Conservation (phyloP, 306 rosid species). For the Quillaja saponaria region DNA sequence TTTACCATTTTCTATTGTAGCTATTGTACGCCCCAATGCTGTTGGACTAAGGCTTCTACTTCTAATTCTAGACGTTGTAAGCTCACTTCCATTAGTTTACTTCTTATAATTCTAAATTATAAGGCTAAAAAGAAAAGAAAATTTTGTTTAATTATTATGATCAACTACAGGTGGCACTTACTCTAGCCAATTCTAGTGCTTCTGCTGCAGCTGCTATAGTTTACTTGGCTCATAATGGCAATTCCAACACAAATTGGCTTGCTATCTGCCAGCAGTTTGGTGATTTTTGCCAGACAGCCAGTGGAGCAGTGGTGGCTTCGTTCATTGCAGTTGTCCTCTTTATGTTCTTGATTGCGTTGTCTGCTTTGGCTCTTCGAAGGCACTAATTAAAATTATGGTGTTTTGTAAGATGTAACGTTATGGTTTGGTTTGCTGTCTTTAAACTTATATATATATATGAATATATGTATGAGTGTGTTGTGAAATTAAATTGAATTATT, state of each 20-base stretch:
- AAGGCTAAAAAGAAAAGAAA: too few species aligned
- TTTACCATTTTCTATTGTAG: slow-evolving; percentile 68
- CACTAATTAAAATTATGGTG: slow-evolving; percentile 10
- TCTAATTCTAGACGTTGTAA: slow-evolving; percentile 73
- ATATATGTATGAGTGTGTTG: too few species aligned
- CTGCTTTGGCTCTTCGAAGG: slow-evolving; percentile 62
- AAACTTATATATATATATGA: too few species aligned
- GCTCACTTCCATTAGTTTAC: neutral
- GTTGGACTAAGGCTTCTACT: slow-evolving; percentile 63
- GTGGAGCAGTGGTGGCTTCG: slow-evolving; percentile 72
- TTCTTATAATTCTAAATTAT: too few species aligned
- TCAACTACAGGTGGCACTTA: slow-evolving; percentile 60
- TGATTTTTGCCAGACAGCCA: slow-evolving; percentile 60
- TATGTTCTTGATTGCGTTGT: slow-evolving; percentile 51
- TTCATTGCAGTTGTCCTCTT: slow-evolving; percentile 50
- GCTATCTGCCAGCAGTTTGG: slow-evolving; percentile 83
- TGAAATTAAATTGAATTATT: too few species aligned
- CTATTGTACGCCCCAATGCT: slow-evolving; percentile 75
- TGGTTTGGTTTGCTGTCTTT: too few species aligned
- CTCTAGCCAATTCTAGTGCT: slow-evolving; percentile 61
- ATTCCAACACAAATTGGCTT: slow-evolving; percentile 72
- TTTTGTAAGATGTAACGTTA: too few species aligned
- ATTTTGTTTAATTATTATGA: too few species aligned
- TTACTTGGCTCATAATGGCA: slow-evolving; percentile 83
- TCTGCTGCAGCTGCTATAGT: slow-evolving; percentile 78